A percentile compares a stretch with the other conserved stretches of the same genome.
These are phyloP conservation scores for cucumber (Cucumis sativus) DNA, from an alignment of 306 rosid species.

Conservation along the genomic window Cucumber_9930_V3 NC_026655.2:2272001-2272500, in stretches of 20 bases:
- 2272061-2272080: not conserved
- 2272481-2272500: constrained; percentile 14
- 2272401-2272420: constrained; percentile 71
- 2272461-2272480: constrained; percentile 87
- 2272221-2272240: not conserved
- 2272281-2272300: not conserved
- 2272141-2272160: not conserved
- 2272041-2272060: not conserved
- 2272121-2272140: not conserved
- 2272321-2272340: not conserved
- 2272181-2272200: not conserved
- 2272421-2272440: constrained; percentile 76
- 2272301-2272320: not conserved
- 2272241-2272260: not conserved
- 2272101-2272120: not conserved
- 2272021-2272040: not conserved
- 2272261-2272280: not conserved
- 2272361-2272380: constrained; percentile 94
- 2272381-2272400: constrained; percentile 71
- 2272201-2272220: not conserved
- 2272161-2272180: not conserved
- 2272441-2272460: constrained; percentile 72
- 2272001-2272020: not conserved
- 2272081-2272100: not conserved
- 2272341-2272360: constrained; percentile 5